Percentiles rank a stretch among this genome's conserved stretches.
phyloP scores from a whole-genome alignment of 768 basidiomycete genomes.

The Butyriboletus loyo region DNA sequence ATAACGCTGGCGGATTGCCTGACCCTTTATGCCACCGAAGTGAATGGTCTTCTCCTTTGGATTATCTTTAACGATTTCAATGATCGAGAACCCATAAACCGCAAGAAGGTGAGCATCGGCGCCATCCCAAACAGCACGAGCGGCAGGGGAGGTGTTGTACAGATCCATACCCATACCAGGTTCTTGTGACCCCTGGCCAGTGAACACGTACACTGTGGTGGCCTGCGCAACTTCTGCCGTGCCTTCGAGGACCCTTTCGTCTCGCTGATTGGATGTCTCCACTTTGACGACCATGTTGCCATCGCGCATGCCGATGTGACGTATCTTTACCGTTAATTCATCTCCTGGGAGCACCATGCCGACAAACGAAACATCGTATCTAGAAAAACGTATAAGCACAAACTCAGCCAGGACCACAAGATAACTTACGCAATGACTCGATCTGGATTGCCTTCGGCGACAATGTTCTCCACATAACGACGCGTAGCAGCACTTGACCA shows the following conservation, averaged over 20 bases:
- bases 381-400: slow-evolving; percentile 27
- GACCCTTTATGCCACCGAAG: slow-evolving; percentile 99
- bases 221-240: slow-evolving; percentile 93
- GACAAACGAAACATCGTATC: slow-evolving; percentile 92
- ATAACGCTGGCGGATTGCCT: slow-evolving; percentile 97
- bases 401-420: background rate
- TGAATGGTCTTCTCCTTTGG: slow-evolving; percentile 98
- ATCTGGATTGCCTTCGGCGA: slow-evolving; percentile 88
- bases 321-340: slow-evolving; percentile 80
- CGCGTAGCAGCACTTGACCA: slow-evolving; percentile 96
- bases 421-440: slow-evolving; percentile 78
- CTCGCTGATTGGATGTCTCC: slow-evolving; percentile 77
- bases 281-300: slow-evolving; percentile 92
- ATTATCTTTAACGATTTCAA: slow-evolving; percentile 98
- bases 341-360: slow-evolving; percentile 96
- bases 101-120: slow-evolving; percentile 91
- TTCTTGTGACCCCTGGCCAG: slow-evolving; percentile 97
- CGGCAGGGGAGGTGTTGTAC: slow-evolving; percentile 88
- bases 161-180: slow-evolving; percentile 99
- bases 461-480: slow-evolving; percentile 88
- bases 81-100: slow-evolving; percentile 97
- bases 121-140: slow-evolving; percentile 95
- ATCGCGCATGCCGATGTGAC: slow-evolving; percentile 86
- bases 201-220: slow-evolving; percentile 93
- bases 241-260: slow-evolving; percentile 91